phyloP scores from a whole-genome alignment of 2,329 filamentous ascomycete genomes.

The Phyllosticta capitalensis region DNA sequence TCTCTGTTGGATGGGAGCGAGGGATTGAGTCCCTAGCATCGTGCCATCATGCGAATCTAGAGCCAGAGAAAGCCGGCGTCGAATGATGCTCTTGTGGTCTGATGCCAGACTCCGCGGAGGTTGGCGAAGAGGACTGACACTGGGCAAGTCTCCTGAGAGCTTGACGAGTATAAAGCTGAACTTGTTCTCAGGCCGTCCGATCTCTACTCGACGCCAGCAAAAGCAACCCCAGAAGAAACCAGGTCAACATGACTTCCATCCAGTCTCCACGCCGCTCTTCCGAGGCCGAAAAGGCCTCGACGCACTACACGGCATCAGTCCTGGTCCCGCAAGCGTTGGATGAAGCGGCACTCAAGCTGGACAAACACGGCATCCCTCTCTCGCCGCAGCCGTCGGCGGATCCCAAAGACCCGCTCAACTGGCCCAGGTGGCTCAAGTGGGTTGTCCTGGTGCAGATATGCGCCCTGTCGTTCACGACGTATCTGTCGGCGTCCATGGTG shows the following conservation, averaged over 20 bases:
- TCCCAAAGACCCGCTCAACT: not conserved
- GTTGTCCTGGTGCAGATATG: not conserved
- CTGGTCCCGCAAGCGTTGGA: not conserved
- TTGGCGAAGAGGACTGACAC: not conserved
- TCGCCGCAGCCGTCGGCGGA: not conserved
- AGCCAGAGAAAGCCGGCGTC: too few species aligned
- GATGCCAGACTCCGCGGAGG: not conserved
- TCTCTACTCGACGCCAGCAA: not conserved
- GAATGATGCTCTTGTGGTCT: not conserved
- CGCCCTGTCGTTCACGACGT: not conserved
- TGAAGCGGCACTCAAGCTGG: not conserved
- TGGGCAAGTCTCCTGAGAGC: not conserved
- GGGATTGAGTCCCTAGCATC: not conserved
- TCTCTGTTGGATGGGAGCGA: not conserved
- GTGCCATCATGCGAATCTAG: not conserved
- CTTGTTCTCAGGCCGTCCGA: not conserved
- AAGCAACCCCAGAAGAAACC: not conserved
- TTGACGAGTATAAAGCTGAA: not conserved
- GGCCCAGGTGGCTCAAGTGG: not conserved
- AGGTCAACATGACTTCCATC: not conserved
- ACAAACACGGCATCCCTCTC: not conserved
- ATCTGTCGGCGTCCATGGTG: not conserved
- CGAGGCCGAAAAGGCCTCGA: not conserved
- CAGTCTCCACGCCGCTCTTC: not conserved
- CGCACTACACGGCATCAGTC: not conserved